Evolutionary conservation across 768 basidiomycete genomes (phyloP).

Genomic region (Rhodotorula sphaerocarpa): DNA sequence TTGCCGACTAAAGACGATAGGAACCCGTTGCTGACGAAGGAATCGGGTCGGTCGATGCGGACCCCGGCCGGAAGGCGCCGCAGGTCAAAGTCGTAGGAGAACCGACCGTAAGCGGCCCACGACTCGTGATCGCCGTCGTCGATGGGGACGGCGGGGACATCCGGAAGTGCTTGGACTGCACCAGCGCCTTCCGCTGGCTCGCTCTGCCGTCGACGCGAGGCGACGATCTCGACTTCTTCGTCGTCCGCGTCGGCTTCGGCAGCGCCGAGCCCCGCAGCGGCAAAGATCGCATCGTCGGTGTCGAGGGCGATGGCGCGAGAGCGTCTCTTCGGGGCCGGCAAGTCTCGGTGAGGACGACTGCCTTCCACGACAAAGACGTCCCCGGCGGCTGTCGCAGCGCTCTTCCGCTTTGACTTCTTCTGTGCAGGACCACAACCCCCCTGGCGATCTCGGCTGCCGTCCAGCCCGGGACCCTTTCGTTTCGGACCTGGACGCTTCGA

Average conservation of each 20-base stretch:
- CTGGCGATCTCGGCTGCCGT: too few species aligned
- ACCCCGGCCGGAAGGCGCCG: slow-evolving; percentile 51
- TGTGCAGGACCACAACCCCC: too few species aligned
- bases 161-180: too few species aligned
- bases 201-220: background rate
- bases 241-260: background rate
- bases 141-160: background rate
- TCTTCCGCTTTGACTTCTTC: background rate
- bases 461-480: background rate
- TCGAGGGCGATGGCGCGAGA: slow-evolving; percentile 15
- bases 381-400: background rate
- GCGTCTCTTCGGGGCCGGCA: background rate
- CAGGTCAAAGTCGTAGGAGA: slow-evolving; percentile 52
- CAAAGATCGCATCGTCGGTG: slow-evolving; percentile 24
- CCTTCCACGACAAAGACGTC: slow-evolving; percentile 1
- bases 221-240: background rate
- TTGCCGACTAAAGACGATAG: slow-evolving; percentile 53
- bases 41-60: slow-evolving; percentile 46
- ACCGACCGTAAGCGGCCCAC: slow-evolving; percentile 33
- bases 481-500: background rate
- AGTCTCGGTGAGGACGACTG: background rate
- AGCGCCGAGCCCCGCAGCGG: slow-evolving; percentile 3
- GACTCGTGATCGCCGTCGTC: slow-evolving; percentile 6
- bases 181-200: too few species aligned
- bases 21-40: slow-evolving; percentile 57